phyloP scores from a whole-genome alignment of 306 rosid species.

The Inga laurina region DNA sequence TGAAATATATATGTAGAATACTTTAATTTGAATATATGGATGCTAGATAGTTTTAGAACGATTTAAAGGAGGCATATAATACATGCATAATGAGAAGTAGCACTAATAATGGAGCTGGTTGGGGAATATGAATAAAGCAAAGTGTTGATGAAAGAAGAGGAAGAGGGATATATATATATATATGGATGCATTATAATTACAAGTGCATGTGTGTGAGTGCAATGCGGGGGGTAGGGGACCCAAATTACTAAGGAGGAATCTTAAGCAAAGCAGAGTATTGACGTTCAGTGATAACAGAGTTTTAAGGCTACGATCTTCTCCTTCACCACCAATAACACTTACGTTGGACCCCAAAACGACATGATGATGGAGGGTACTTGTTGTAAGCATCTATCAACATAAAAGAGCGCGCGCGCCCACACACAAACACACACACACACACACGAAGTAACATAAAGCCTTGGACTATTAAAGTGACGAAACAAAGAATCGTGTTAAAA shows the following conservation, averaged over 20 bases:
- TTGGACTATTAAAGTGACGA: conserved; percentile 61
- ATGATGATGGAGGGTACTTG: conserved; percentile 58
- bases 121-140: neutral
- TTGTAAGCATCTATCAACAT: conserved; percentile 36
- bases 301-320: conserved; percentile 22
- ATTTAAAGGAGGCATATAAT: neutral
- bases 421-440: neutral
- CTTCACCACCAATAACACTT: conserved; percentile 12
- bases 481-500: conserved; percentile 85
- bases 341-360: conserved; percentile 36
- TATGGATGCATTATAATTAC: neutral
- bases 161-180: neutral
- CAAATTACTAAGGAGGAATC: conserved; percentile 27
- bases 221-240: neutral
- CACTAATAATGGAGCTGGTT: neutral
- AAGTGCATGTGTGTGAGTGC: conserved; percentile 28
- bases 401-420: conserved; percentile 30
- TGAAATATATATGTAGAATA: neutral
- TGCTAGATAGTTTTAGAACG: neutral
- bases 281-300: conserved; percentile 3
- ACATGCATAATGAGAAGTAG: neutral
- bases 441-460: conserved; percentile 85
- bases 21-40: neutral
- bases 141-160: neutral
- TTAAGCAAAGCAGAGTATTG: conserved; percentile 26